phyloP scores from a whole-genome alignment of 108 stramenopile species.

The Aurantiochytrium sp. region DNA sequence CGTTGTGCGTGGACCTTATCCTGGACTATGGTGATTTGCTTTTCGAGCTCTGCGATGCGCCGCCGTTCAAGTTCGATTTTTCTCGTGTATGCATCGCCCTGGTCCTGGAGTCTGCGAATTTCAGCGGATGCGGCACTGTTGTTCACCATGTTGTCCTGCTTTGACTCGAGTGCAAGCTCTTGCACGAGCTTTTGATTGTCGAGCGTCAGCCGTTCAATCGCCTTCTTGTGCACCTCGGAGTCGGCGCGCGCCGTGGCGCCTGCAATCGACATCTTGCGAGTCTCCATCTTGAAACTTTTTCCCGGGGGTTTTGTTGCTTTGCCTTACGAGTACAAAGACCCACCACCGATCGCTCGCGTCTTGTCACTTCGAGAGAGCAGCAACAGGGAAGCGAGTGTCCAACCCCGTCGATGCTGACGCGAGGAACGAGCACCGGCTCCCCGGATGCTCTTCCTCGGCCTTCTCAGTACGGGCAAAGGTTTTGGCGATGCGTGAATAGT shows the following conservation, averaged over 20 bases:
- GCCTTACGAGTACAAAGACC: too few species aligned
- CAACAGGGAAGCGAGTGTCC: too few species aligned
- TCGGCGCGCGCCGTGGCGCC: neutral
- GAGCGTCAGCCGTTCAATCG: conserved; percentile 21
- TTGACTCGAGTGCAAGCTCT: conserved; percentile 36
- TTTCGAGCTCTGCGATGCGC: conserved; percentile 42
- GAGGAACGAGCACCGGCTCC: too few species aligned
- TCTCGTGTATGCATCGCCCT: conserved; percentile 45
- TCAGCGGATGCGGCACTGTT: conserved; percentile 22
- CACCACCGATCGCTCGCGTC: too few species aligned
- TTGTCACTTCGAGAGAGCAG: too few species aligned
- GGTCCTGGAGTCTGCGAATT: conserved; percentile 41
- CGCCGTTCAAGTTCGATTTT: conserved; percentile 48
- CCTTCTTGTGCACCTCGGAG: neutral
- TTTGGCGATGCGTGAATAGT: too few species aligned
- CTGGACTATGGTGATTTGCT: conserved; percentile 34
- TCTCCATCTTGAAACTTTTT: neutral
- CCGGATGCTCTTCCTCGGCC: too few species aligned
- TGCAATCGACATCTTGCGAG: neutral
- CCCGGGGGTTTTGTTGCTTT: too few species aligned
- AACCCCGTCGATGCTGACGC: too few species aligned
- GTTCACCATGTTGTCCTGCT: conserved; percentile 31
- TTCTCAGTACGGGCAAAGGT: too few species aligned
- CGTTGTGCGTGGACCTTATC: conserved; percentile 37
- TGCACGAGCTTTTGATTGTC: conserved; percentile 34